Evolutionary conservation across 2,329 filamentous ascomycete genomes (phyloP).

Genomic region (Fusarium neocosmosporiellum): DNA sequence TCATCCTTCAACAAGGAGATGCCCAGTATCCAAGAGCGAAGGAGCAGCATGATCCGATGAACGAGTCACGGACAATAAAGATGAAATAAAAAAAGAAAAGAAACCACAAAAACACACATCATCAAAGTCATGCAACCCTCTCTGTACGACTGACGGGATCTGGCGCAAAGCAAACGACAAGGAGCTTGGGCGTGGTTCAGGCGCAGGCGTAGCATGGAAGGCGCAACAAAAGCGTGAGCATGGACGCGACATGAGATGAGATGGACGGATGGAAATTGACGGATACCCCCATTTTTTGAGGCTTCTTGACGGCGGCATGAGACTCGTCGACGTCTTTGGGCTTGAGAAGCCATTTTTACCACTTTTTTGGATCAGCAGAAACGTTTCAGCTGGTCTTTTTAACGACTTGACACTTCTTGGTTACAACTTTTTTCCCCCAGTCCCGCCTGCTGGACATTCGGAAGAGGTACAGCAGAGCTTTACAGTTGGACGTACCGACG

Average conservation of each 20-base stretch:
- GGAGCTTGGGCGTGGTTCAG: slow-evolving; percentile 20
- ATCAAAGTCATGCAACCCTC: slow-evolving; percentile 11
- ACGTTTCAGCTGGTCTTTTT: slow-evolving; percentile 12
- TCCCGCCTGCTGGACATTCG: slow-evolving; percentile 19
- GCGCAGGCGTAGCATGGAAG: slow-evolving; percentile 32
- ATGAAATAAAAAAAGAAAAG: slow-evolving; percentile 25
- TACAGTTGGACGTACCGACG: slow-evolving; percentile 32
- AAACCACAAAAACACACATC: slow-evolving; percentile 20
- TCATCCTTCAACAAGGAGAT: slow-evolving; percentile 51
- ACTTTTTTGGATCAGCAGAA: slow-evolving; percentile 9
- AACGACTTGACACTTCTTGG: slow-evolving; percentile 34
- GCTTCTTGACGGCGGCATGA: slow-evolving; percentile 26
- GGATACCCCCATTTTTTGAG: slow-evolving; percentile 36
- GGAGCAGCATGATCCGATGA: slow-evolving; percentile 54
- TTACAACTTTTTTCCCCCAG: slow-evolving; percentile 17
- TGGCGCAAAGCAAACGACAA: slow-evolving; percentile 30
- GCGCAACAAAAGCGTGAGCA: slow-evolving; percentile 33
- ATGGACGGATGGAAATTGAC: slow-evolving; percentile 36
- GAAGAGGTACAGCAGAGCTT: slow-evolving; percentile 17
- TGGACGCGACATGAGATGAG: slow-evolving; percentile 38
- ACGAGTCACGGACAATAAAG: slow-evolving; percentile 13
- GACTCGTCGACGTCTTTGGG: neutral
- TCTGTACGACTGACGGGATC: slow-evolving; percentile 42
- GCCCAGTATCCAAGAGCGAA: slow-evolving; percentile 53
- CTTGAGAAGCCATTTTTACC: slow-evolving; percentile 13